Evolutionary conservation across 805 yeast species (phyloP), one percentile per base, ranked within the genome.

Genomic region (Citeromyces matritensis): DNA sequence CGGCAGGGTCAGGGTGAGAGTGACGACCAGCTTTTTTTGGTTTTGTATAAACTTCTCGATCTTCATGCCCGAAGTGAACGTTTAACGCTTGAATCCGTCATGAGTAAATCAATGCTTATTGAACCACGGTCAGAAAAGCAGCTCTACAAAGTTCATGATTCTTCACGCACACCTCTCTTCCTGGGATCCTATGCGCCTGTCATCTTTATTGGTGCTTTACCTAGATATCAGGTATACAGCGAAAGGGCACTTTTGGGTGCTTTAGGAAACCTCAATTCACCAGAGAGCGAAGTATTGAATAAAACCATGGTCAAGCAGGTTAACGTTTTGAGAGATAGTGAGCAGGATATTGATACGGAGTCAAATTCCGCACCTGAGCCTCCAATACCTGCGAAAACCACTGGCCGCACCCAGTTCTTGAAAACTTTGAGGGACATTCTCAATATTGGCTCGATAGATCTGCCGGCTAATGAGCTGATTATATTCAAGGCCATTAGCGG

Each of bases 111-210:
- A 9, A 53, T 80, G 33, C 42, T 47, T 0, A 55, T 64, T 26
- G 94, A 88, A 43, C 79, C 86, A 1, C 69, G 77, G 2, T 47
- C 58, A 12, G 37, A 40, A 14, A 74, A 75, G 8, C 41, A 53
- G 14, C 64, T 62, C 36, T 48, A 57, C 29, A 53, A 53, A 26
- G 49, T 43, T 25, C 69, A 67, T 40, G 53, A 55, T 31, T 44
- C 56, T 3, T 65, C 71, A 24, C 57, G 71, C 48, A 61, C 72
- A 29, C 76, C 84, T 1, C 46, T 79, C 29, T 49, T 69, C 13
- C 55, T 65, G 2, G 86, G 86, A 4, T 64, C 77, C 3, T 74
- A 71, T 41, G 51, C 76, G 9, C 79, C 88, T 2, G 58, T 77
- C 9, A 40, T 79, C 31, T 79, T 78, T 45, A 73, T 79, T 3